Percentiles rank a stretch among this genome's conserved stretches.
Evolutionary conservation across 768 basidiomycete genomes (phyloP).

Genomic region (Macrolepiota fuliginosa): DNA sequence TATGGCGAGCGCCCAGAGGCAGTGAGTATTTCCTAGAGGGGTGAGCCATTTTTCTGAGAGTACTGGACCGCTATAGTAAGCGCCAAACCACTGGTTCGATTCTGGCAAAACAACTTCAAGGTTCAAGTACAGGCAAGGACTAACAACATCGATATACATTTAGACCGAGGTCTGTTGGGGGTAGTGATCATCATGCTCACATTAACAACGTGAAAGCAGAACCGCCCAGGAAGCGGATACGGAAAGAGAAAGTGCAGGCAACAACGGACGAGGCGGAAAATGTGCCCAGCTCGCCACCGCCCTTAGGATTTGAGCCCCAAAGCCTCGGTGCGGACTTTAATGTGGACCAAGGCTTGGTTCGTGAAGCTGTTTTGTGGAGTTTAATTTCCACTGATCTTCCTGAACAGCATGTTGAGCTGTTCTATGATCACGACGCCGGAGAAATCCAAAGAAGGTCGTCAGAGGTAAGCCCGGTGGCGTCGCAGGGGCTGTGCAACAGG

Average conservation of each 20-base stretch:
- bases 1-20: constrained; percentile 65
- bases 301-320: background rate
- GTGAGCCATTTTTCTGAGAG: background rate
- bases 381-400: background rate
- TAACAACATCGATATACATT: constrained; percentile 33
- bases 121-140: constrained; percentile 66
- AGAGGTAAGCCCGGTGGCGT: constrained; percentile 29
- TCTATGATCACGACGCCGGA: background rate
- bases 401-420: background rate
- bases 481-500: background rate
- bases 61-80: background rate
- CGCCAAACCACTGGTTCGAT: constrained; percentile 52
- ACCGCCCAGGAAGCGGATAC: background rate
- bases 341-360: constrained; percentile 8
- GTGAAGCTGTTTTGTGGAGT: background rate
- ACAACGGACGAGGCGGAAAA: background rate
- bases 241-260: background rate
- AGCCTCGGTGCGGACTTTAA: background rate
- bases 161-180: background rate
- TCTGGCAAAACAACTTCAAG: constrained; percentile 74
- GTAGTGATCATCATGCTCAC: background rate
- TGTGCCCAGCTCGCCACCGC: background rate
- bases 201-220: background rate
- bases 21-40: constrained; percentile 39
- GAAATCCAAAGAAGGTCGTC: constrained; percentile 15